Percentiles rank a stretch among this genome's conserved stretches.
phyloP scores from a whole-genome alignment of 2,329 filamentous ascomycete genomes.

The Cercospora brassicicola region DNA sequence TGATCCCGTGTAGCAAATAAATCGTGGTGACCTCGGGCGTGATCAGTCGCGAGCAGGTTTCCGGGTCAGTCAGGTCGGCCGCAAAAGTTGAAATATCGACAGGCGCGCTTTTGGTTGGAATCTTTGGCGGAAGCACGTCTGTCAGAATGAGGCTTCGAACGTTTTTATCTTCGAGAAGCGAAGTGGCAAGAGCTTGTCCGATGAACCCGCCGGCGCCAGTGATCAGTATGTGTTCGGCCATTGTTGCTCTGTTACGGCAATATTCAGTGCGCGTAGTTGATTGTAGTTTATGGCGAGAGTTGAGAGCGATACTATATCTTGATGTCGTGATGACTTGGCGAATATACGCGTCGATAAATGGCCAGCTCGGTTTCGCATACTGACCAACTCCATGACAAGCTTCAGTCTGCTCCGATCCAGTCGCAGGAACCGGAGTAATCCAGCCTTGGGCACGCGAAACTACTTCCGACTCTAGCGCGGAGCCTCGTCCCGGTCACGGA shows the following conservation, averaged over 20 bases:
- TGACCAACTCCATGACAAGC: neutral
- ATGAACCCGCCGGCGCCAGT: conserved; percentile 50
- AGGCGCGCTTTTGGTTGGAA: neutral
- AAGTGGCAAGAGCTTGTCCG: conserved; percentile 47
- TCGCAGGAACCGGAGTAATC: neutral
- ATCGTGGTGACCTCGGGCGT: neutral
- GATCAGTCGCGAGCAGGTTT: neutral
- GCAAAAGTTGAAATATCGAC: neutral
- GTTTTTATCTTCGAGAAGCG: conserved; percentile 40
- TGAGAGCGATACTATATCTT: neutral
- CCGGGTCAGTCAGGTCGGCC: neutral
- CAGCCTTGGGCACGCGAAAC: neutral
- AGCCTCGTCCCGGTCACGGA: neutral
- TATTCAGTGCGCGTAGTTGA: neutral
- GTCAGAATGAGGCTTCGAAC: conserved; percentile 28
- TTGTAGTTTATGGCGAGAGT: neutral
- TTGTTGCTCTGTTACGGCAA: neutral
- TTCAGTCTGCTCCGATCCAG: neutral
- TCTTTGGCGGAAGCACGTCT: neutral
- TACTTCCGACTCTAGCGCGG: neutral
- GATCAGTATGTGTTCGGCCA: conserved; percentile 40
- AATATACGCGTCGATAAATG: neutral
- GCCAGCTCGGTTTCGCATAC: neutral
- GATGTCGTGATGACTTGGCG: neutral
- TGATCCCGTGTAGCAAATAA: neutral